Percentiles rank a stretch among this genome's conserved stretches.
Evolutionary conservation across 108 stramenopile genomes (phyloP).

Genomic region (Schizochytrium sp.): DNA sequence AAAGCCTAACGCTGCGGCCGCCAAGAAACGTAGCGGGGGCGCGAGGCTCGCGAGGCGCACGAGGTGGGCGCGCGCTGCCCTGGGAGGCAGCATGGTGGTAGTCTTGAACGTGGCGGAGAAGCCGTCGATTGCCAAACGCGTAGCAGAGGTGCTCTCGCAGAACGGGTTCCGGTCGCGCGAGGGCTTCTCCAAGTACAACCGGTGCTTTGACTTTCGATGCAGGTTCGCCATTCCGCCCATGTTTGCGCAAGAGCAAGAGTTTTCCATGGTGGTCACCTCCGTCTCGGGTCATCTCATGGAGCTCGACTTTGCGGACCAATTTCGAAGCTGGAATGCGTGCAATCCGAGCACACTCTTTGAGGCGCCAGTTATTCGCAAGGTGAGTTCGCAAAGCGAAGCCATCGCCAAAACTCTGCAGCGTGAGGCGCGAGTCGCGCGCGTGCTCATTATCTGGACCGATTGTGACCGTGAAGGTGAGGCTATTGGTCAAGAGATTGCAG

Average conservation of each 20-base stretch:
- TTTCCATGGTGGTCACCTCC: slow-evolving; percentile 54
- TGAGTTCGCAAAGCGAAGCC: slow-evolving; percentile 16
- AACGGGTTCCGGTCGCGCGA: neutral
- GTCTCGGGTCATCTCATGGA: slow-evolving; percentile 90
- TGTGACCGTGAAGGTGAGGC: slow-evolving; percentile 97
- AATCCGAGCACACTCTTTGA: slow-evolving; percentile 69
- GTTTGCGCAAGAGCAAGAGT: neutral
- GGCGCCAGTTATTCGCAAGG: slow-evolving; percentile 28
- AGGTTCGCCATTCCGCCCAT: neutral
- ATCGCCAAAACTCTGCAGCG: slow-evolving; percentile 29
- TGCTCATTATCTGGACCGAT: slow-evolving; percentile 92
- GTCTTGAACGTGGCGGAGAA: slow-evolving; percentile 95
- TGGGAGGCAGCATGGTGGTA: neutral
- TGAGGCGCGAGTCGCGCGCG: slow-evolving; percentile 27
- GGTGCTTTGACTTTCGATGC: neutral
- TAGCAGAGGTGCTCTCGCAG: slow-evolving; percentile 49
- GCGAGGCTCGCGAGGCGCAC: too few relatives aligned
- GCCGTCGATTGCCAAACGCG: slow-evolving; percentile 80
- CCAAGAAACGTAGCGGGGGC: too few relatives aligned
- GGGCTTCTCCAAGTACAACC: neutral
- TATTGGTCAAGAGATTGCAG: slow-evolving; percentile 88
- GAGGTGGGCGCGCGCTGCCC: too few relatives aligned
- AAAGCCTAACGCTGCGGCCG: too few relatives aligned
- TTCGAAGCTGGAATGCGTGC: slow-evolving; percentile 74
- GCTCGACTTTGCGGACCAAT: slow-evolving; percentile 78